Percentiles rank a stretch among this genome's conserved stretches.
Conservation (phyloP, 2,329 filamentous ascomycete genomes). For the Penicillium thymicola region DNA sequence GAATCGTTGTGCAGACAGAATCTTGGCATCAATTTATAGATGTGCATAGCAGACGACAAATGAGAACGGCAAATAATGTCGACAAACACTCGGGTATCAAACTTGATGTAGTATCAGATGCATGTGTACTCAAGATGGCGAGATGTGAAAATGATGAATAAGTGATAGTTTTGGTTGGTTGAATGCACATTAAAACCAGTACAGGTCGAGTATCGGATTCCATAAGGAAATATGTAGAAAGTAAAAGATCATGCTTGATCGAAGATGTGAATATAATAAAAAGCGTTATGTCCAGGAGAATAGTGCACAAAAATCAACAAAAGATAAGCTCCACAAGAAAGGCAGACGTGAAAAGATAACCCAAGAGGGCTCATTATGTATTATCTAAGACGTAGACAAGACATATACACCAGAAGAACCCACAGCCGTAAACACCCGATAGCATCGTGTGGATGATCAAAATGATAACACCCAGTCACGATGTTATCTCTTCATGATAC, state of each 20-base stretch:
- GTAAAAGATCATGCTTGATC: slow-evolving; percentile 6
- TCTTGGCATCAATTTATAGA: not conserved
- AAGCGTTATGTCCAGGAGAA: slow-evolving; percentile 16
- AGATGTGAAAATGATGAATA: not conserved
- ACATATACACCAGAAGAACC: slow-evolving; percentile 5
- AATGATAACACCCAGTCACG: not conserved
- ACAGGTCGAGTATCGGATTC: too few relatives aligned
- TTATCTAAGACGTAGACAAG: slow-evolving; percentile 17
- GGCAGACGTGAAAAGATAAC: slow-evolving; percentile 11
- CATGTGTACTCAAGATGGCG: not conserved
- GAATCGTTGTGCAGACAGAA: not conserved
- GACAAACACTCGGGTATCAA: not conserved
- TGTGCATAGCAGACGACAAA: not conserved
- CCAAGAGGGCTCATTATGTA: slow-evolving; percentile 43
- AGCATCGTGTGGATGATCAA: not conserved
- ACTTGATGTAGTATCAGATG: not conserved
- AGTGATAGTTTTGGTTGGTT: too few relatives aligned
- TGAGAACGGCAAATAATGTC: not conserved
- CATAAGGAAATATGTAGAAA: not conserved
- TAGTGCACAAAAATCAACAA: slow-evolving; percentile 9
- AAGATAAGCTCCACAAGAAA: slow-evolving; percentile 2
- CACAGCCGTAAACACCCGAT: slow-evolving; percentile 9
- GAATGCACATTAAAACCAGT: not conserved
- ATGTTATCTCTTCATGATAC: not conserved
- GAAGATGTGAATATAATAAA: slow-evolving; percentile 9